Percentiles rank a stretch among this genome's conserved stretches.
phyloP scores from a whole-genome alignment of 2,329 filamentous ascomycete genomes.

The Thelonectria blattea region DNA sequence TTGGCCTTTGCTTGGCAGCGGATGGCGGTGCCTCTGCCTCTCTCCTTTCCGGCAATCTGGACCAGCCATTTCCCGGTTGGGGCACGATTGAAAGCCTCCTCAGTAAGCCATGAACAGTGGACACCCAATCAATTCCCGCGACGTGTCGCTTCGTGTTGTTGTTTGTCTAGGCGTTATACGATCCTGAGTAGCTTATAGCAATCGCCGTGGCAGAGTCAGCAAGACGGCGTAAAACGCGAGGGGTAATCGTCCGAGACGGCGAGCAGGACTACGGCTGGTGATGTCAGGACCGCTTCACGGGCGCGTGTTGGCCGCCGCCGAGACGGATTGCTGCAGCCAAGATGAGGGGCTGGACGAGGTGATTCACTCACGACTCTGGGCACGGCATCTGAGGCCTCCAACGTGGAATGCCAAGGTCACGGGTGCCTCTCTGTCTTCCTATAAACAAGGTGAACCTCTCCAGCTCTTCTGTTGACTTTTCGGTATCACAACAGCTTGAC shows the following conservation, averaged over 20 bases:
- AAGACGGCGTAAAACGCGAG: background rate
- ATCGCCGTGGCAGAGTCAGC: background rate
- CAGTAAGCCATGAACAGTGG: background rate
- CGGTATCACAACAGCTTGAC: too few relatives aligned
- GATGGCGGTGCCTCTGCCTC: background rate
- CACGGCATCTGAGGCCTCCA: background rate
- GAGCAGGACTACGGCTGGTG: background rate
- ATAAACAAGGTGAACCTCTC: background rate
- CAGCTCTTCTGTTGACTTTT: background rate
- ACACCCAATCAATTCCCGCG: background rate
- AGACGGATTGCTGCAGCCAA: background rate
- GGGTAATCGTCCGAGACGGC: background rate
- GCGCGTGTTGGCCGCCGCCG: background rate
- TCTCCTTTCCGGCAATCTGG: background rate
- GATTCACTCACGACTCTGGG: background rate
- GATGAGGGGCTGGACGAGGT: background rate
- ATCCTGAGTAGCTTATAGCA: background rate
- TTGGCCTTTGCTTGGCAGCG: background rate
- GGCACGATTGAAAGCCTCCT: background rate
- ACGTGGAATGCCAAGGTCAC: background rate
- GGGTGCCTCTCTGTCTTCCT: background rate
- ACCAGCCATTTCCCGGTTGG: background rate
- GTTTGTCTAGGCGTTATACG: background rate
- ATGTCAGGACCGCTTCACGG: background rate
- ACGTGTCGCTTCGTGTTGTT: background rate